A percentile compares a stretch with the other conserved stretches of the same genome.
Evolutionary conservation across 441 rosid species (phyloP).

Genomic region (Populus trichocarpa): DNA sequence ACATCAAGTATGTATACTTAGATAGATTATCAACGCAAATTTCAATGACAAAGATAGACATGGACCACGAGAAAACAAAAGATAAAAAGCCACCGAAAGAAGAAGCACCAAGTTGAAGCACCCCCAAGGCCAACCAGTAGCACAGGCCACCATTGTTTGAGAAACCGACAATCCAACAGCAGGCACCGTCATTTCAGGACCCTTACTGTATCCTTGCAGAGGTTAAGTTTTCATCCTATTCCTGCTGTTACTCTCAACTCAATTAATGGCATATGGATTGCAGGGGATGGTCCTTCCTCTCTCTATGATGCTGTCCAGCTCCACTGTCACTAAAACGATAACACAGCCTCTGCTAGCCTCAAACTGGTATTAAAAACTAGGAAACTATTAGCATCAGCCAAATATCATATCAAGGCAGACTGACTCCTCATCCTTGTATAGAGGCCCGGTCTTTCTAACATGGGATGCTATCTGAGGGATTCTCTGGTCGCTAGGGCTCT

Average conservation of each 20-base stretch:
- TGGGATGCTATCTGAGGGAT: conserved; percentile 31
- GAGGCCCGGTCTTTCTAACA: background rate
- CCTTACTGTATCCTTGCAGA: background rate
- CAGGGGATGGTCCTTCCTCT: background rate
- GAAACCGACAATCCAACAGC: background rate
- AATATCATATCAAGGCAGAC: background rate
- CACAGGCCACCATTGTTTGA: background rate
- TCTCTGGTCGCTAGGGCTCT: conserved; percentile 72
- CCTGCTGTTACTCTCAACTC: background rate
- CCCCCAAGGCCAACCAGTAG: background rate
- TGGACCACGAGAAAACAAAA: background rate
- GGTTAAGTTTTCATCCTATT: background rate
- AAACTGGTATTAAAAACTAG: background rate
- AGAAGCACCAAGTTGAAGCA: no score
- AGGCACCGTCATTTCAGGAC: background rate
- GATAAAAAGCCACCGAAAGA: background rate
- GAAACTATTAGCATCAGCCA: background rate
- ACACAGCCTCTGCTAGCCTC: background rate
- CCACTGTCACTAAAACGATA: background rate
- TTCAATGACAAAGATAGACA: background rate
- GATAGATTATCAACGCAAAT: background rate
- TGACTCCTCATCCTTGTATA: background rate
- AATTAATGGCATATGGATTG: background rate
- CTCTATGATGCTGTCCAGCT: background rate
- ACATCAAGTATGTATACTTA: background rate